Percentiles rank a stretch among this genome's conserved stretches.
These are phyloP conservation scores for Calonectria crousiana DNA, from an alignment of 2,329 filamentous ascomycete species.

Conservation along the genomic window DNA sequence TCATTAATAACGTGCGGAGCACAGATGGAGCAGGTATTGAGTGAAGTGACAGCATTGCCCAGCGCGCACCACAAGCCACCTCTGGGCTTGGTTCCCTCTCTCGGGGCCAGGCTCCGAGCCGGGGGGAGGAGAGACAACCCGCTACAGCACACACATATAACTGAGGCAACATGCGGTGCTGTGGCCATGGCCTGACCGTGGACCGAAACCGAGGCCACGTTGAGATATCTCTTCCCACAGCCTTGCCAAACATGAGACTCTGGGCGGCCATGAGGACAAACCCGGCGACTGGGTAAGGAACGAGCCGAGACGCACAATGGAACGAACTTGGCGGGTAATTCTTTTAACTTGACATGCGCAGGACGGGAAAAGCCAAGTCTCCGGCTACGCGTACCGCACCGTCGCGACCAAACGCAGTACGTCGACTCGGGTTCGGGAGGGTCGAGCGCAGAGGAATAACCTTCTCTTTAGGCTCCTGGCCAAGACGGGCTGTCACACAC, in stretches of 20 bases:
- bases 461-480: conserved; percentile 25
- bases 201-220: neutral
- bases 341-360: neutral
- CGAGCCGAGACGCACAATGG: neutral
- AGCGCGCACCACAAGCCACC: conserved; percentile 2
- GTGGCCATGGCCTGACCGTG: conserved; percentile 1
- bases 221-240: neutral
- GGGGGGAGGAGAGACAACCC: neutral
- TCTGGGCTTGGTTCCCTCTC: conserved; percentile 5
- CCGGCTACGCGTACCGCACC: conserved; percentile 4
- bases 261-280: neutral
- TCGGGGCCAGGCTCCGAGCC: neutral
- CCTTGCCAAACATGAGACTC: conserved; percentile 5
- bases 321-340: neutral
- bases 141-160: neutral
- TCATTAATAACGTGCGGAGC: conserved; percentile 11
- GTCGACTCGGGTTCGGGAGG: neutral
- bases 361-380: conserved; percentile 6
- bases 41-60: conserved; percentile 7
- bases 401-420: neutral
- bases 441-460: conserved; percentile 6
- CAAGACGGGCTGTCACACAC: conserved; percentile 39
- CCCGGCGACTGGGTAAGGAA: neutral
- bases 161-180: neutral
- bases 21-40: conserved; percentile 3